These are phyloP conservation scores for Penicillium sp. DNA, from an alignment of 2,329 filamentous ascomycete genomes.

Conservation along the genomic window DNA sequence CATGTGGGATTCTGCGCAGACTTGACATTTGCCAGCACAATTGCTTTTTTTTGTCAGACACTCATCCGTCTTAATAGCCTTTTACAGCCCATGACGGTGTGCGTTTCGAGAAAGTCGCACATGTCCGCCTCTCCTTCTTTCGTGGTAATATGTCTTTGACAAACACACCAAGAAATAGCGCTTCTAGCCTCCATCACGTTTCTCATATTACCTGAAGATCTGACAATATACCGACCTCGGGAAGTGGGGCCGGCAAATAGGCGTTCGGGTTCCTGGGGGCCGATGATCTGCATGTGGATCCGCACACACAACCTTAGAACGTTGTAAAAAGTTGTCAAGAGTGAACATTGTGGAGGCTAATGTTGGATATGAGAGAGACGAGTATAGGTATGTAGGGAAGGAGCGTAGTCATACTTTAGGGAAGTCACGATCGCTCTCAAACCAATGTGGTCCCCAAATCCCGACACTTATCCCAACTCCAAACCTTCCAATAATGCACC, in stretches of 20 bases:
- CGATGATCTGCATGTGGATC: background rate
- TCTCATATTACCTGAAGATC: background rate
- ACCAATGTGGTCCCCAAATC: background rate
- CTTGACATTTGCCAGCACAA: no score
- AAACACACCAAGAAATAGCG: background rate
- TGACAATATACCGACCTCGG: background rate
- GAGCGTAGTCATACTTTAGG: no score
- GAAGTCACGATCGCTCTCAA: background rate
- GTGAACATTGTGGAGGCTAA: background rate
- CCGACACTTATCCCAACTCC: background rate
- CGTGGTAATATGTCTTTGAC: background rate
- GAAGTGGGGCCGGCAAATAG: background rate
- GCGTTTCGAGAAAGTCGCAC: no score
- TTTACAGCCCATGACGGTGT: no score
- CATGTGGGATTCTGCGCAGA: no score
- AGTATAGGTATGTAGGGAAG: background rate
- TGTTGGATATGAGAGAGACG: background rate
- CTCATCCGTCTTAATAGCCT: no score
- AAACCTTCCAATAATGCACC: background rate
- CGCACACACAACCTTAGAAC: background rate
- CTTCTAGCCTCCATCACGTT: background rate
- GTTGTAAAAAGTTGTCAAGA: background rate
- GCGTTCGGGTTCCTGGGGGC: background rate
- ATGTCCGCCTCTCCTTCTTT: no score
- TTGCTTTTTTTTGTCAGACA: no score